phyloP scores from a whole-genome alignment of 2,329 filamentous ascomycete species.

The Colletotrichum eleusines region DNA sequence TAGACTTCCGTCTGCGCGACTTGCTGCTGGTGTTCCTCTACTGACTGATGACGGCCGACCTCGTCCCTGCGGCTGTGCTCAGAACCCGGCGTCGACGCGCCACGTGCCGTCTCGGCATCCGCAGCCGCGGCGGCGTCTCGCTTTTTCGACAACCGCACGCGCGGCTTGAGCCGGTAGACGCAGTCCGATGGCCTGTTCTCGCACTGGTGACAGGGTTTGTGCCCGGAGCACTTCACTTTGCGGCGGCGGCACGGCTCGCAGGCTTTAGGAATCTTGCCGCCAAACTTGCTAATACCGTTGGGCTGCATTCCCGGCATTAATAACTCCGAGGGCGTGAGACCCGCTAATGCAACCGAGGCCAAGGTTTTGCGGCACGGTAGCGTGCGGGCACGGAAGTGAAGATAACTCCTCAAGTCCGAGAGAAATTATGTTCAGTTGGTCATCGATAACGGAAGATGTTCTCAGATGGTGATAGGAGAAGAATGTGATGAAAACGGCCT shows the following conservation, averaged over 20 bases:
- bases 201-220: conserved; percentile 41
- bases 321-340: conserved; percentile 15
- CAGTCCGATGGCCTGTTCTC: conserved; percentile 39
- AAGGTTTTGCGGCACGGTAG: neutral
- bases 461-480: neutral
- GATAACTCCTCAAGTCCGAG: conserved; percentile 34
- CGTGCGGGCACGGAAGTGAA: conserved; percentile 2
- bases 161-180: conserved; percentile 42
- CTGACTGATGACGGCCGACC: conserved; percentile 15
- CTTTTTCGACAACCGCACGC: conserved; percentile 42
- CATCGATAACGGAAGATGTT: neutral
- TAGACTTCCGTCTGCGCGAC: conserved; percentile 50
- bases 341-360: neutral
- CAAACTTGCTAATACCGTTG: conserved; percentile 24
- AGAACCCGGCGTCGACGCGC: conserved; percentile 7
- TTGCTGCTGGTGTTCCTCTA: conserved; percentile 45
- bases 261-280: conserved; percentile 43
- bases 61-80: conserved; percentile 10
- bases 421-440: neutral
- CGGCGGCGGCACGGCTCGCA: conserved; percentile 44
- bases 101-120: conserved; percentile 46
- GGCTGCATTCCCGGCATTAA: conserved; percentile 22
- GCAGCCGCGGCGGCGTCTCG: conserved; percentile 54
- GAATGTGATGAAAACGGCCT: conserved; percentile 3
- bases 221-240: conserved; percentile 43